These are phyloP conservation scores for Cucurbitaria berberidis DNA, from an alignment of 2,329 filamentous ascomycete genomes.

Conservation along the genomic window DNA sequence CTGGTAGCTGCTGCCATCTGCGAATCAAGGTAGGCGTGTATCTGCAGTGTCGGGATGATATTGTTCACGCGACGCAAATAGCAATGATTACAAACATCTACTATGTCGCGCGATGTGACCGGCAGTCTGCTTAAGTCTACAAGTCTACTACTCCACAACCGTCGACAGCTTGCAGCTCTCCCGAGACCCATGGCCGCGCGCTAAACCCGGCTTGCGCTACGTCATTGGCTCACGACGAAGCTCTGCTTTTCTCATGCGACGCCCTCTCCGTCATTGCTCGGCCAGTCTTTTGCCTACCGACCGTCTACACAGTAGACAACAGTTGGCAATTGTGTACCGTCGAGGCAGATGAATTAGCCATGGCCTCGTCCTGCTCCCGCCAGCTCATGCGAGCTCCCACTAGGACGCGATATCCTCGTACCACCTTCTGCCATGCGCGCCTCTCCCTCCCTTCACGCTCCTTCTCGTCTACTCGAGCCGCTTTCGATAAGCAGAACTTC, in stretches of 20 bases:
- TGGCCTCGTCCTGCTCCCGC: conserved; percentile 36
- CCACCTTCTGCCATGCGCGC: conserved; percentile 22
- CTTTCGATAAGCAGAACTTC: conserved; percentile 50
- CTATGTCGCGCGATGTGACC: not conserved
- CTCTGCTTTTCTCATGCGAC: conserved; percentile 25
- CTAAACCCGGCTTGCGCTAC: conserved; percentile 22
- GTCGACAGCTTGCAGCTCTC: conserved; percentile 9
- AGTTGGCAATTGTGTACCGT: not conserved
- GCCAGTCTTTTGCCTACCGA: conserved; percentile 1
- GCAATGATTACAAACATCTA: not conserved
- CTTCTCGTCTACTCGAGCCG: conserved; percentile 50
- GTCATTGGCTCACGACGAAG: conserved; percentile 33
- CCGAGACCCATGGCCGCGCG: conserved; percentile 21
- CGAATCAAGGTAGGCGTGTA: not conserved
- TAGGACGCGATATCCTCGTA: conserved; percentile 18
- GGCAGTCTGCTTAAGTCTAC: no score
- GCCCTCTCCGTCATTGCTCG: conserved; percentile 18
- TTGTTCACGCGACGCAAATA: not conserved
- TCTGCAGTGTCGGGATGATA: not conserved
- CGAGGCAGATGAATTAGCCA: conserved; percentile 28
- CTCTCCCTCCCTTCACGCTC: conserved; percentile 29
- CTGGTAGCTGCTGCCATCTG: conserved; percentile 14
- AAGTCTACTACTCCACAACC: no score
- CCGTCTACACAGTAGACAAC: not conserved
- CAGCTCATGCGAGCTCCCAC: conserved; percentile 31